Percentiles rank a stretch among this genome's conserved stretches.
Conservation (phyloP, 2,329 filamentous ascomycete species). For the Corniculantispora saksenae region DNA sequence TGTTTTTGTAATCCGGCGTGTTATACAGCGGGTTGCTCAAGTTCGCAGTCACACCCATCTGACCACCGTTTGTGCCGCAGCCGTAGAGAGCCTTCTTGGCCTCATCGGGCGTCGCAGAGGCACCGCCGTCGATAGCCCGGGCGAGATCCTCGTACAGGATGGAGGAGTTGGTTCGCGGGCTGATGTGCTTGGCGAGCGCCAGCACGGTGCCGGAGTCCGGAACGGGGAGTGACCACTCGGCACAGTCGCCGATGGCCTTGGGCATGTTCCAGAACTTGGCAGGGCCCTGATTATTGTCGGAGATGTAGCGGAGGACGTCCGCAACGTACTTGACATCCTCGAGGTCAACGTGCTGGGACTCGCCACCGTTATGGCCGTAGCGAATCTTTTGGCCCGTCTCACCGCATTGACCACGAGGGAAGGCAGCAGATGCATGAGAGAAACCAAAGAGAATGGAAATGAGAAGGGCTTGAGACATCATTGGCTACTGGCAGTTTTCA, state of each 20-base stretch:
- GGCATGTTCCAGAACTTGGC: constrained; percentile 24
- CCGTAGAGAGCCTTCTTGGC: constrained; percentile 26
- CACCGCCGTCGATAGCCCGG: constrained; percentile 29
- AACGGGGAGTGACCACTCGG: constrained; percentile 27
- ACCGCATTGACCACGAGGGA: neutral
- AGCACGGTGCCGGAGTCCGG: constrained; percentile 22
- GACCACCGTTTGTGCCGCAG: constrained; percentile 30
- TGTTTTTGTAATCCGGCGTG: constrained; percentile 24
- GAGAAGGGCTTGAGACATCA: too few species aligned
- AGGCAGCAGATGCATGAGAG: too few species aligned
- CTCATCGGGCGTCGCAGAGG: constrained; percentile 13
- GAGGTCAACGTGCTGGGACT: neutral
- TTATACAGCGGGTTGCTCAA: constrained; percentile 21
- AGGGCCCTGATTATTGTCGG: constrained; percentile 1
- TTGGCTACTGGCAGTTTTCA: too few species aligned
- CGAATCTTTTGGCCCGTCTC: neutral
- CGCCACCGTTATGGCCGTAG: neutral
- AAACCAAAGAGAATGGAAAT: too few species aligned
- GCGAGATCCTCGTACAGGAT: constrained; percentile 31
- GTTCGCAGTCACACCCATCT: constrained; percentile 23
- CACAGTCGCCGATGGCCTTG: constrained; percentile 24
- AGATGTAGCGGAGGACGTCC: constrained; percentile 21
- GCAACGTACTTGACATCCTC: constrained; percentile 25
- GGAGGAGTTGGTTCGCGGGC: constrained; percentile 22
- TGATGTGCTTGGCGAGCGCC: constrained; percentile 30